Percentiles rank a stretch among this genome's conserved stretches.
Evolutionary conservation across 768 basidiomycete genomes (phyloP).

Genomic region (Austroboletus eburneus): DNA sequence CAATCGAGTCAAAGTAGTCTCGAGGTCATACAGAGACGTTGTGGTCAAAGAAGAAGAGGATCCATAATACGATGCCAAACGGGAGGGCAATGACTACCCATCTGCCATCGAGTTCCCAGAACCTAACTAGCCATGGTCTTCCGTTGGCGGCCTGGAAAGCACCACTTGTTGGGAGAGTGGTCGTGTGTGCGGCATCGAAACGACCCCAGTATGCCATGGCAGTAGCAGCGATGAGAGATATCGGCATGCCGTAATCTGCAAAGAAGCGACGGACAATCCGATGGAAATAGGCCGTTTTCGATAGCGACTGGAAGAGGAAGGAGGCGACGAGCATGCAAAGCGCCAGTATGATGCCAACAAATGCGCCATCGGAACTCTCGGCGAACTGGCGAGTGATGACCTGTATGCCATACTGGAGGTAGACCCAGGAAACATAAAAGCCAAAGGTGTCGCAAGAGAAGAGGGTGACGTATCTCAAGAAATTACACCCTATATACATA

Average conservation of each 20-base stretch:
- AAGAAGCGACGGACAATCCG: constrained; percentile 70
- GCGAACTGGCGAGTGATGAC: constrained; percentile 71
- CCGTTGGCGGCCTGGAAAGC: constrained; percentile 71
- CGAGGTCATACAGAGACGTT: constrained; percentile 69
- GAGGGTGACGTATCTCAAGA: constrained; percentile 80
- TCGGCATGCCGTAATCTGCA: constrained; percentile 89
- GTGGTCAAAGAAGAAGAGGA: constrained; percentile 94
- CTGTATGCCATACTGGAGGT: constrained; percentile 86
- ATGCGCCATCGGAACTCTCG: constrained; percentile 40
- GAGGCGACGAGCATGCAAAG: constrained; percentile 71
- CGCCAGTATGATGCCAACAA: constrained; percentile 69
- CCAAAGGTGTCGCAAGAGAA: constrained; percentile 93
- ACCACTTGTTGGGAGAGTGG: constrained; percentile 62
- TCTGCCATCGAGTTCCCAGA: constrained; percentile 84
- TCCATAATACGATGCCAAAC: constrained; percentile 84
- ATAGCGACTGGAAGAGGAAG: constrained; percentile 68
- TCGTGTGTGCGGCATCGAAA: constrained; percentile 55
- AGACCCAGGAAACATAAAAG: constrained; percentile 89
- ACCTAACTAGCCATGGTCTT: constrained; percentile 78
- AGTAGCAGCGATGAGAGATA: constrained; percentile 71
- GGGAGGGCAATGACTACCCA: constrained; percentile 90
- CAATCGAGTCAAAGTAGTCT: neutral
- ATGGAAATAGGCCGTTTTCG: constrained; percentile 64
- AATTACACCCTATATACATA: constrained; percentile 60
- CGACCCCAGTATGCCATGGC: constrained; percentile 85